Evolutionary conservation across 108 stramenopile genomes (phyloP).

Genomic region (Schizochytrium sp.): DNA sequence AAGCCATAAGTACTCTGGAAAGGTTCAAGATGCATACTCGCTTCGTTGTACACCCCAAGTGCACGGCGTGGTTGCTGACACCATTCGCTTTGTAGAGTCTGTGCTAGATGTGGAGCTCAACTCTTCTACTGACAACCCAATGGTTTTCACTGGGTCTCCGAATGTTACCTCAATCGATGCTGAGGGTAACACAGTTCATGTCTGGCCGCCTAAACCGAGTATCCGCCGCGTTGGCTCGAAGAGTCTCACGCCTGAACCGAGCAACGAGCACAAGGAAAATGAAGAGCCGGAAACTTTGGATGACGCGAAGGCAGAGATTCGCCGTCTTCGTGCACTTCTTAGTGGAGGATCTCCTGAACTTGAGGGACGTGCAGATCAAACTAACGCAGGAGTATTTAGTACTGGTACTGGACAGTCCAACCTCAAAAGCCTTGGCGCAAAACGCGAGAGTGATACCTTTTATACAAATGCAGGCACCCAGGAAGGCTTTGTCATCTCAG

Average conservation of each 20-base stretch:
- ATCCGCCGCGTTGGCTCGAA: neutral
- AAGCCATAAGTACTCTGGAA: constrained; percentile 63
- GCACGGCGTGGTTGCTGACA: constrained; percentile 63
- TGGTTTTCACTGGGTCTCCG: constrained; percentile 63
- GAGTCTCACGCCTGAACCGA: neutral
- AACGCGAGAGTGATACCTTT: constrained; percentile 55
- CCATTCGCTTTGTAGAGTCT: constrained; percentile 53
- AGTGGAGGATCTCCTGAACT: neutral
- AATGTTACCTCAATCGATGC: constrained; percentile 48
- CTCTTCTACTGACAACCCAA: constrained; percentile 67
- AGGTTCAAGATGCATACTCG: constrained; percentile 64
- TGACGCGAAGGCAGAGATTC: constrained; percentile 17
- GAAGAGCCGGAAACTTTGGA: constrained; percentile 1
- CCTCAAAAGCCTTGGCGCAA: neutral
- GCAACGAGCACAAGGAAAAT: neutral
- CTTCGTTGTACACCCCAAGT: constrained; percentile 65
- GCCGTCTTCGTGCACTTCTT: neutral
- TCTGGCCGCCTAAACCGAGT: constrained; percentile 33
- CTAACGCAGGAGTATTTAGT: neutral
- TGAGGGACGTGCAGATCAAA: neutral
- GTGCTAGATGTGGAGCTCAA: constrained; percentile 63
- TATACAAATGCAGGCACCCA: constrained; percentile 1
- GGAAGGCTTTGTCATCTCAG: constrained; percentile 63
- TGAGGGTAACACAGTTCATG: constrained; percentile 13
- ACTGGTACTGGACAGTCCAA: too few species aligned